Evolutionary conservation across 2,329 filamentous ascomycete genomes (phyloP).

Genomic region (Alternaria hordeiaustralica): DNA sequence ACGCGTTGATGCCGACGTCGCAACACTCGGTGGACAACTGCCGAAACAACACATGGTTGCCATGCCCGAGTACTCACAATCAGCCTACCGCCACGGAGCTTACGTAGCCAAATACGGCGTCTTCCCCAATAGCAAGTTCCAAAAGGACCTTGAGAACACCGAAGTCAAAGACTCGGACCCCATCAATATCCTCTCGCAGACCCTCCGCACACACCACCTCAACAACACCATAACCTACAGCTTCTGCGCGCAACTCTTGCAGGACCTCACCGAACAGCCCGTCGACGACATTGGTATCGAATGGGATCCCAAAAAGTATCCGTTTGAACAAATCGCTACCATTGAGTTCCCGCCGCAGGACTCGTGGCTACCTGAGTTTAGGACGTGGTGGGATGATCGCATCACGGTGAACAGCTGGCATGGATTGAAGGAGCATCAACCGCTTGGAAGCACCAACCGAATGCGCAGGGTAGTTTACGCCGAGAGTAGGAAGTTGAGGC

Average conservation of each 20-base stretch:
- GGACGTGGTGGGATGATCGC: conserved; percentile 51
- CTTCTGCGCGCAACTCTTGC: conserved; percentile 56
- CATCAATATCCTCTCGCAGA: conserved; percentile 35
- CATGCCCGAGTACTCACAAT: conserved; percentile 54
- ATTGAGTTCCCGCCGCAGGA: conserved; percentile 52
- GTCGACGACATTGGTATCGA: conserved; percentile 44
- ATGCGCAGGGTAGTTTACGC: conserved; percentile 53
- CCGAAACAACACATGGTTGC: conserved; percentile 36
- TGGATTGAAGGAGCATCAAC: conserved; percentile 48
- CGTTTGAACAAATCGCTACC: conserved; percentile 55
- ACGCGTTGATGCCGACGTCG: conserved; percentile 47
- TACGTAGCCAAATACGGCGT: conserved; percentile 58
- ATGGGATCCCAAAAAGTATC: conserved; percentile 57
- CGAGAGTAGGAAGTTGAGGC: conserved; percentile 49
- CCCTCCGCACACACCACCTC: conserved; percentile 24
- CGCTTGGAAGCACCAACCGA: conserved; percentile 49
- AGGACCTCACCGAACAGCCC: conserved; percentile 56
- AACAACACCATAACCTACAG: conserved; percentile 29
- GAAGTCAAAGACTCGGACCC: conserved; percentile 34
- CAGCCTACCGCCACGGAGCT: conserved; percentile 56
- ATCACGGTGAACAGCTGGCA: conserved; percentile 52
- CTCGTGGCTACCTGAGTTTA: conserved; percentile 49
- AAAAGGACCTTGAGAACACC: conserved; percentile 51
- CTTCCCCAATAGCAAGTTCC: conserved; percentile 51
- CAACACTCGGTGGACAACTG: conserved; percentile 31